phyloP scores from a whole-genome alignment of 2,329 filamentous ascomycete genomes.

The Clonostachys solani region DNA sequence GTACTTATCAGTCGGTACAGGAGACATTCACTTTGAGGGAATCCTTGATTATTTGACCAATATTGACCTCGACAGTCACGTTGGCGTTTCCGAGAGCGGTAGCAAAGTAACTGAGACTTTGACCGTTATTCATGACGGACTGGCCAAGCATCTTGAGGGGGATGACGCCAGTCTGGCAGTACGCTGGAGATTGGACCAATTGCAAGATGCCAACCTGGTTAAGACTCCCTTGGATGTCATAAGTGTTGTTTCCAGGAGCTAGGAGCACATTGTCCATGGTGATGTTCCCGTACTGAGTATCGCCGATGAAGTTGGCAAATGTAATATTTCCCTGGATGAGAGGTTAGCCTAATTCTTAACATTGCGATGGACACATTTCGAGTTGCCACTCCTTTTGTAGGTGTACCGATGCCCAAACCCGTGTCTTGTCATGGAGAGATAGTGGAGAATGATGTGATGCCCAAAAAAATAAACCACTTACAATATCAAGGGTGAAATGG shows the following conservation, averaged over 20 bases:
- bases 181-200: slow-evolving; percentile 27
- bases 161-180: slow-evolving; percentile 50
- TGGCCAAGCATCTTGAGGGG: slow-evolving; percentile 51
- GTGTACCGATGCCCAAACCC: no score
- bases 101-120: slow-evolving; percentile 51
- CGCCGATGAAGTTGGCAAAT: slow-evolving; percentile 54
- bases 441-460: not conserved
- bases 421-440: no score
- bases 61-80: slow-evolving; percentile 47
- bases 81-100: slow-evolving; percentile 47
- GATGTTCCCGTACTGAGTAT: slow-evolving; percentile 46
- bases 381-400: no score
- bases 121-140: slow-evolving; percentile 43
- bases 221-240: slow-evolving; percentile 49
- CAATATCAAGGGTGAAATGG: slow-evolving; percentile 59
- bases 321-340: slow-evolving; percentile 52
- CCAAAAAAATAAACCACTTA: slow-evolving; percentile 24
- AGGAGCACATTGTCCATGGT: slow-evolving; percentile 56
- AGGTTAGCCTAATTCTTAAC: not conserved
- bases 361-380: not conserved
- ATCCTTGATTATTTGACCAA: slow-evolving; percentile 35
- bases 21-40: slow-evolving; percentile 17
- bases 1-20: slow-evolving; percentile 10
- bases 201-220: slow-evolving; percentile 42
- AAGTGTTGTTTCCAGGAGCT: slow-evolving; percentile 52